Percentiles rank a stretch among this genome's conserved stretches.
Conservation (phyloP, 163 green algal genomes). For the Scenedesmus sp. region DNA sequence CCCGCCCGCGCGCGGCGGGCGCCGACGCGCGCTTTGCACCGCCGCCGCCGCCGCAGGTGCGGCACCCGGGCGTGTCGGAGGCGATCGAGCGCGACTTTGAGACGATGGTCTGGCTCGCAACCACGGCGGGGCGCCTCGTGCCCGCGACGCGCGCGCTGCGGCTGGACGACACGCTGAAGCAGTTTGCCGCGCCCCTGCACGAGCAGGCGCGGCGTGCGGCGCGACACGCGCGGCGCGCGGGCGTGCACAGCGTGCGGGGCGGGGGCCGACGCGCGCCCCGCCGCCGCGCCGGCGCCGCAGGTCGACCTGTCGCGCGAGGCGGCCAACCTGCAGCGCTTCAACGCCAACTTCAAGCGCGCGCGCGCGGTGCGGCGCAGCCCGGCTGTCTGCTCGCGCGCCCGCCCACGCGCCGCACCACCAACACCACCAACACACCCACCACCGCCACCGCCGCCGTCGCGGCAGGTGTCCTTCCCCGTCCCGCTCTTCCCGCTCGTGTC, state of each 20-base stretch:
- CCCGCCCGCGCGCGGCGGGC: too few species aligned
- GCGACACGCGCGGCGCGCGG: neutral
- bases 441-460: neutral
- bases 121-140: constrained; percentile 59
- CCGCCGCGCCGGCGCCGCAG: too few species aligned
- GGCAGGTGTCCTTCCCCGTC: constrained; percentile 71
- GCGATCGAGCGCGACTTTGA: constrained; percentile 88
- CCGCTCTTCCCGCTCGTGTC: constrained; percentile 85
- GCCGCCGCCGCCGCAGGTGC: constrained; percentile 64
- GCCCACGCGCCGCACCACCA: too few species aligned
- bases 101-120: constrained; percentile 83
- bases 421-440: neutral
- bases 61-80: constrained; percentile 81
- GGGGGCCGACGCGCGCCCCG: too few species aligned
- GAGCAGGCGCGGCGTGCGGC: constrained; percentile 66
- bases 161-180: constrained; percentile 91
- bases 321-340: constrained; percentile 88
- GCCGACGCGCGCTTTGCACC: too few species aligned
- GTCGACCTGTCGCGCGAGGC: constrained; percentile 93
- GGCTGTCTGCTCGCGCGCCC: too few species aligned
- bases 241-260: too few species aligned
- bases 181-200: constrained; percentile 94
- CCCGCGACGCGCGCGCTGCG: constrained; percentile 72
- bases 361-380: constrained; percentile 56
- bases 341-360: constrained; percentile 87